Evolutionary conservation across 2,329 filamentous ascomycete species (phyloP).

Genomic region (Aspergillus thermomutatus): DNA sequence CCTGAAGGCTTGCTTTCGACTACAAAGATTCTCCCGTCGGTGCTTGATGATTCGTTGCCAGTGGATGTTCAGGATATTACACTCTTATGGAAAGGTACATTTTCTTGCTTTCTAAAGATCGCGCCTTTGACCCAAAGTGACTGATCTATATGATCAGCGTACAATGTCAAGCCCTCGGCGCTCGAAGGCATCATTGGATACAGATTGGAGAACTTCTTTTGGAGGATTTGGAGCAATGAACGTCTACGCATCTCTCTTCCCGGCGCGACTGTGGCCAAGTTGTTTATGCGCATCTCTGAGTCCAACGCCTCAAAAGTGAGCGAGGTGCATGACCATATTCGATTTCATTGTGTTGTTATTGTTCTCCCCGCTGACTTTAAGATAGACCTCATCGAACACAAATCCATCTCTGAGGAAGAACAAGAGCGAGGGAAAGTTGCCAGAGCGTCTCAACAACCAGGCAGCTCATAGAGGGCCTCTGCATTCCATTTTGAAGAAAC

Average conservation of each 20-base stretch:
- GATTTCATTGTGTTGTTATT: background rate
- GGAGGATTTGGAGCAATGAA: constrained; percentile 49
- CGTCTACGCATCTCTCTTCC: constrained; percentile 35
- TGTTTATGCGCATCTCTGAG: constrained; percentile 46
- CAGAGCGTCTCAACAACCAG: background rate
- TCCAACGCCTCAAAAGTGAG: constrained; percentile 11
- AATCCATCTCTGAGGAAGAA: background rate
- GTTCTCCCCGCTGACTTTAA: background rate
- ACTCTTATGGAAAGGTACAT: constrained; percentile 49
- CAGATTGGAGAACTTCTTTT: constrained; percentile 52
- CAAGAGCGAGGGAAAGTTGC: background rate
- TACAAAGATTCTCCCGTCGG: constrained; percentile 33
- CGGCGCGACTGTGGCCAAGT: constrained; percentile 37
- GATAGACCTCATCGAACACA: background rate
- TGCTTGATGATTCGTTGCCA: constrained; percentile 34
- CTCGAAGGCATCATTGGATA: constrained; percentile 39
- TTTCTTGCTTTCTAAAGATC: constrained; percentile 1
- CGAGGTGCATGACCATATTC: background rate
- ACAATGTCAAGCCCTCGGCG: constrained; percentile 43
- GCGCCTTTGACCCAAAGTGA: background rate
- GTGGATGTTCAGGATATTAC: constrained; percentile 42
- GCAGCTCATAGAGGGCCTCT: constrained; percentile 15
- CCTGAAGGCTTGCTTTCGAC: constrained; percentile 43
- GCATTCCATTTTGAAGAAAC: constrained; percentile 41
- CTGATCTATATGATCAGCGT: constrained; percentile 34